Conservation (phyloP, 345 rosid genomes). For the Arabis alpina region DNA sequence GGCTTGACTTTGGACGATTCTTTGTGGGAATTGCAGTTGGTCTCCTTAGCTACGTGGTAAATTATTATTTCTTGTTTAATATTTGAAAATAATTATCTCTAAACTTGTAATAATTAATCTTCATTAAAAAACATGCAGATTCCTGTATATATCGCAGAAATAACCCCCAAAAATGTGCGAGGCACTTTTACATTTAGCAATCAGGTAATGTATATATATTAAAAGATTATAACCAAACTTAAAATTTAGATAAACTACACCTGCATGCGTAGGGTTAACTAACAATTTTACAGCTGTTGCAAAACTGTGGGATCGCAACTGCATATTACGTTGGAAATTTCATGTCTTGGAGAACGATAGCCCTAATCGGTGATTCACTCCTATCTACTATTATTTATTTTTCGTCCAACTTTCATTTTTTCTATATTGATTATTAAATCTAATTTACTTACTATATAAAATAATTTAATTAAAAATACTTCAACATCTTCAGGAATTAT, state of each 20-base stretch:
- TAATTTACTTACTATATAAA: too few relatives aligned
- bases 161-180: slow-evolving; percentile 49
- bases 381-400: not conserved
- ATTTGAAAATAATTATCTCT: not conserved
- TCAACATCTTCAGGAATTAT: slow-evolving; percentile 37
- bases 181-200: slow-evolving; percentile 51
- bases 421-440: not conserved
- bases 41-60: slow-evolving; percentile 50
- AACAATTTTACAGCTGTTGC: slow-evolving; percentile 1
- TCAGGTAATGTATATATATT: slow-evolving; percentile 36
- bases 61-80: not conserved
- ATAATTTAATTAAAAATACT: too few relatives aligned
- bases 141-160: slow-evolving; percentile 58
- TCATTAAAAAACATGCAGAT: not conserved
- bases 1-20: slow-evolving; percentile 54
- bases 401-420: not conserved
- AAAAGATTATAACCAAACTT: not conserved
- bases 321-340: slow-evolving; percentile 27
- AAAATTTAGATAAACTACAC: not conserved
- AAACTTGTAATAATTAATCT: slow-evolving; percentile 13
- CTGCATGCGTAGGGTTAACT: not conserved
- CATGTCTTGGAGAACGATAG: slow-evolving; percentile 33
- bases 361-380: slow-evolving; percentile 28
- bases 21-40: slow-evolving; percentile 53
- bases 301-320: slow-evolving; percentile 21